A percentile compares a stretch with the other conserved stretches of the same genome.
phyloP scores from a whole-genome alignment of 495 filamentous ascomycete genomes.

The Cryomyces antarcticus region DNA sequence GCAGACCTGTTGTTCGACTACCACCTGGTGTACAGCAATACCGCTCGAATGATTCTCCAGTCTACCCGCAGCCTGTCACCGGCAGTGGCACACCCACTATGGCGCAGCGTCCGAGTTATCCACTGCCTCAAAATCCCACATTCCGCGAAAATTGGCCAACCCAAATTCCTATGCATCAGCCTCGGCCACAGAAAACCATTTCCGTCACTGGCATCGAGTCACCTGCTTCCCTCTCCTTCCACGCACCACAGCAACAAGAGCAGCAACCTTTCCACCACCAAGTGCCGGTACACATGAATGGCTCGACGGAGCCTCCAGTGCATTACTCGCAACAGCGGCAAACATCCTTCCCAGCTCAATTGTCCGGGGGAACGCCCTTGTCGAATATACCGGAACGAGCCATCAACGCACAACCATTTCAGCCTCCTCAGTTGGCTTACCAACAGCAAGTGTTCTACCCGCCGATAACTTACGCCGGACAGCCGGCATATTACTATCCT shows the following conservation, averaged over 20 bases:
- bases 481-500: slow-evolving; percentile 44
- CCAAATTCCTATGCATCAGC: slow-evolving; percentile 82
- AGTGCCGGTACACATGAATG: slow-evolving; percentile 48
- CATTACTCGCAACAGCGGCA: slow-evolving; percentile 42
- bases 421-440: slow-evolving; percentile 39
- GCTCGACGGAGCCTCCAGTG: slow-evolving; percentile 27
- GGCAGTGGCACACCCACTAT: slow-evolving; percentile 18
- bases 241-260: slow-evolving; percentile 49
- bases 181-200: slow-evolving; percentile 82
- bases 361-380: slow-evolving; percentile 64
- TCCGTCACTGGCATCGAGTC: slow-evolving; percentile 90
- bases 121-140: slow-evolving; percentile 2
- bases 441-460: slow-evolving; percentile 25
- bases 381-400: slow-evolving; percentile 90
- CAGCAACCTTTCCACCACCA: slow-evolving; percentile 85
- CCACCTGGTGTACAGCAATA: slow-evolving; percentile 36
- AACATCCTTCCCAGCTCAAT: slow-evolving; percentile 55
- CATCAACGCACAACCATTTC: slow-evolving; percentile 82
- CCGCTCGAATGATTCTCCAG: background rate
- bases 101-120: slow-evolving; percentile 17
- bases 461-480: slow-evolving; percentile 5
- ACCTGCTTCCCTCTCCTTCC: slow-evolving; percentile 47
- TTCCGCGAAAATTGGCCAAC: slow-evolving; percentile 61
- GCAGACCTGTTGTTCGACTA: slow-evolving; percentile 68
- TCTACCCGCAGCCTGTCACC: slow-evolving; percentile 3